A percentile compares a stretch with the other conserved stretches of the same genome.
Evolutionary conservation across 176 grass and related monocot species (phyloP).

Genomic region (Ampelocalamus luodianensis): DNA sequence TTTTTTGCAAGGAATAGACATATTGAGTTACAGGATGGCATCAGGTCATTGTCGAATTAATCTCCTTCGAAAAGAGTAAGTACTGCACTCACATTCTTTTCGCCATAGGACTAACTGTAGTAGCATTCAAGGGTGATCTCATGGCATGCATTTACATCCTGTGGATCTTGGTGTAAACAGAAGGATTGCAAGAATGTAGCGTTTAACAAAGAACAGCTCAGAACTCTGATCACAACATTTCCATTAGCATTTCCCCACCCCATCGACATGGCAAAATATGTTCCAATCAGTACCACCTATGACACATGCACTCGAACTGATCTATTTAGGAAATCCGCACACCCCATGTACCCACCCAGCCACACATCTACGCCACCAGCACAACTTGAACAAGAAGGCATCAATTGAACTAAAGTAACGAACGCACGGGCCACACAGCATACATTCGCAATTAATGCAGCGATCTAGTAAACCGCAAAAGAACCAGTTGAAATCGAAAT

Average conservation of each 20-base stretch:
- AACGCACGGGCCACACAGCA: no score
- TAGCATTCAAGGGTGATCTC: neutral
- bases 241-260: neutral
- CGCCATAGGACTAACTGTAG: neutral
- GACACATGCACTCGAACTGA: neutral
- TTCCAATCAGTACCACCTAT: neutral
- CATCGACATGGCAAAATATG: neutral
- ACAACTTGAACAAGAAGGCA: neutral
- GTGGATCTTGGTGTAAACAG: neutral
- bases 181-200: neutral
- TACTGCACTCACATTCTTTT: neutral
- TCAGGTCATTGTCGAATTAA: slow-evolving; percentile 4
- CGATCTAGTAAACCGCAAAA: no score
- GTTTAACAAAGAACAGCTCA: neutral
- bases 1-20: neutral
- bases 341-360: neutral
- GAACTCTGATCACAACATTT: neutral
- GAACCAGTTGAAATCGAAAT: no score
- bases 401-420: neutral
- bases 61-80: neutral
- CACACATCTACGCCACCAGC: neutral
- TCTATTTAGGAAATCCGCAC: neutral
- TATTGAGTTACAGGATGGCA: neutral
- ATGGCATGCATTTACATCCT: neutral
- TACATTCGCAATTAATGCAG: neutral